Conservation (phyloP, 164 flowering plant genomes). For the Cinnamomum chago region DNA sequence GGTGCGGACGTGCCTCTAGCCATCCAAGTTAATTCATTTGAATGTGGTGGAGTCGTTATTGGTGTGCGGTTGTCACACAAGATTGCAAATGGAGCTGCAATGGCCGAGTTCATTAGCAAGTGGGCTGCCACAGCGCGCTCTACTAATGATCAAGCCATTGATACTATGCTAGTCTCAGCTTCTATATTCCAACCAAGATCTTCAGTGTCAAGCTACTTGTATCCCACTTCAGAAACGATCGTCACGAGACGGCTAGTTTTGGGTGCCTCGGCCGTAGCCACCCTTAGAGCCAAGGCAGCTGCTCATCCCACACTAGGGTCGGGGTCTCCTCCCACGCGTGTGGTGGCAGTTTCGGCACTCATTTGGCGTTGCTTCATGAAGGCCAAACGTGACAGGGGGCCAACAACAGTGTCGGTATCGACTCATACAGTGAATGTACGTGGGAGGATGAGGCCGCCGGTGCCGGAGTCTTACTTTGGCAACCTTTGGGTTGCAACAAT, state of each 20-base stretch:
- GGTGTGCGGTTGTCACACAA: conserved; percentile 43
- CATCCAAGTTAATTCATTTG: conserved; percentile 37
- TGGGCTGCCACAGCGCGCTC: conserved; percentile 36
- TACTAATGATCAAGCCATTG: neutral
- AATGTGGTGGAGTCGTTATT: conserved; percentile 53
- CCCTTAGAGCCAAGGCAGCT: conserved; percentile 22
- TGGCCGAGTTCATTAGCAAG: conserved; percentile 23
- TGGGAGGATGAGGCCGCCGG: neutral
- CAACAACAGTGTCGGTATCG: neutral
- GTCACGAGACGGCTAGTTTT: conserved; percentile 45
- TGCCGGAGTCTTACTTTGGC: conserved; percentile 15
- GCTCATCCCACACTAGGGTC: neutral
- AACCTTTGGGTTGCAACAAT: conserved; percentile 13
- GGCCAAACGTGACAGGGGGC: neutral
- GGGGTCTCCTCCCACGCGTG: conserved; percentile 33
- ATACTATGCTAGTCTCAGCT: conserved; percentile 20
- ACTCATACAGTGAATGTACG: conserved; percentile 22
- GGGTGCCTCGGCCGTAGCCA: conserved; percentile 26
- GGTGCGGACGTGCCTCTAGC: conserved; percentile 9
- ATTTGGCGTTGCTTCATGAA: conserved; percentile 38
- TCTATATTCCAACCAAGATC: conserved; percentile 25
- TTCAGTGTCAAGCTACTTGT: neutral
- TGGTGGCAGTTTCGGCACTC: conserved; percentile 41
- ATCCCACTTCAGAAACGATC: neutral
- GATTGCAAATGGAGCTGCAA: conserved; percentile 30